Base-by-base conservation (phyloP, 148 eudicot genomes). In the Vaccinium vitisidaea region DNA sequence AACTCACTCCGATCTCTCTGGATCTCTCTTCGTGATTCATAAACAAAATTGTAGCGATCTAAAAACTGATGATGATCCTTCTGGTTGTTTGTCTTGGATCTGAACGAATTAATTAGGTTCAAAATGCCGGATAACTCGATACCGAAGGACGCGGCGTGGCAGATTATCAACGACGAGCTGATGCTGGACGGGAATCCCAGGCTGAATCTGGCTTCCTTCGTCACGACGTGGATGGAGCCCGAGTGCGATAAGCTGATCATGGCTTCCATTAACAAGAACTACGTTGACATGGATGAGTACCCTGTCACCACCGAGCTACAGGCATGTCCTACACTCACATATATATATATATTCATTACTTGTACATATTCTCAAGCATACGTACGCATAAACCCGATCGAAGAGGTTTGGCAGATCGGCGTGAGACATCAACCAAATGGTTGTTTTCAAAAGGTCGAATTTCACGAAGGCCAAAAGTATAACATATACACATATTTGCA, bases 211-310 rank as follows among this genome's bases (percentile, higher is more conserved):
- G 98, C 98, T 0, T 96, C 98, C 1, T 96, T 94, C 71, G 98
- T 96, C 30, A 96, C 98, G 6, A 96, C 98, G 0, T 96, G 98
- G 98, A 96, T 96, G 98, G 98, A 96, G 82, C 96, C 98, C 0
- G 98, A 96, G 88, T 94, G 98, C 39, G 94, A 96, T 81, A 94
- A 96, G 80, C 90, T 96, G 1, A 93, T 96, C 76, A 93, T 94
- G 96, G 92, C 81, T 2, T 25, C 93, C 77, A 87, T 93, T 55
- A 93, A 93, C 87, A 93, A 93, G 88, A 93, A 93, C 76, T 93
- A 93, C 46, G 96, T 93, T 43, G 96, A 93, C 87, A 93, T 93
- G 96, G 96, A 93, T 73, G 96, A 93, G 84, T 93, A 93, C 36
- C 95, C 95, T 53, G 95, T 93, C 77, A 93, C 95, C 80, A 93